Conservation (phyloP, 2,329 filamentous ascomycete genomes). For the Botrytis porri region DNA sequence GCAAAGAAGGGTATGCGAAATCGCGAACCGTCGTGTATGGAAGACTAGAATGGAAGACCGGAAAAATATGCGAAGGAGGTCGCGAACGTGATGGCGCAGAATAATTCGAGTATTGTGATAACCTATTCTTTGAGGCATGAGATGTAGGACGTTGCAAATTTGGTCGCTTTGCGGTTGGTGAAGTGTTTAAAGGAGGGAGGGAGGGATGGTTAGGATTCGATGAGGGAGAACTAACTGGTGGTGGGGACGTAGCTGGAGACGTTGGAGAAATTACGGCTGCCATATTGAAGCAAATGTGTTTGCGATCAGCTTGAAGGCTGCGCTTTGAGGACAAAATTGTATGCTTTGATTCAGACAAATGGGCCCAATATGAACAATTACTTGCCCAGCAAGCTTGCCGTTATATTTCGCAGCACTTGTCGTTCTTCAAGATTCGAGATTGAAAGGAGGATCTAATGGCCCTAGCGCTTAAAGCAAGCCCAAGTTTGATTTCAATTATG, state of each 20-base stretch:
- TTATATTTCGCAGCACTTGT: constrained; percentile 19
- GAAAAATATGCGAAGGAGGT: constrained; percentile 77
- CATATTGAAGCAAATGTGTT: constrained; percentile 29
- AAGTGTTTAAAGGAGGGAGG: constrained; percentile 56
- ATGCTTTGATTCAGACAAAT: constrained; percentile 2
- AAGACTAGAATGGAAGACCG: constrained; percentile 79
- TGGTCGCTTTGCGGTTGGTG: constrained; percentile 53
- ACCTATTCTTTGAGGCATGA: constrained; percentile 74
- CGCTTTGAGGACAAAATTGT: neutral
- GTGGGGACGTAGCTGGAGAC: constrained; percentile 52
- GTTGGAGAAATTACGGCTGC: constrained; percentile 53
- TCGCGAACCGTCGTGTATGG: constrained; percentile 89
- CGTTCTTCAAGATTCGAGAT: constrained; percentile 6
- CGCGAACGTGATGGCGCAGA: constrained; percentile 69
- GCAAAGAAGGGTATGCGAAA: constrained; percentile 81
- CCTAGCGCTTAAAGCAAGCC: constrained; percentile 1
- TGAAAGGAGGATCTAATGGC: neutral
- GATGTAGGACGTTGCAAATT: constrained; percentile 65
- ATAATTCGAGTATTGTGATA: constrained; percentile 78
- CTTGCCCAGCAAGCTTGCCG: constrained; percentile 35
- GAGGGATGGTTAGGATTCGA: constrained; percentile 53
- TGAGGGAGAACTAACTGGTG: constrained; percentile 44
- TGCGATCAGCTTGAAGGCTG: constrained; percentile 15
- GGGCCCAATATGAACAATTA: constrained; percentile 25
- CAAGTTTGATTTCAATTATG: neutral